Percentiles rank a stretch among this genome's conserved stretches.
These are phyloP conservation scores for Amphicarpaea edgeworthii DNA, from an alignment of 306 rosid species.

Conservation along the genomic window DNA sequence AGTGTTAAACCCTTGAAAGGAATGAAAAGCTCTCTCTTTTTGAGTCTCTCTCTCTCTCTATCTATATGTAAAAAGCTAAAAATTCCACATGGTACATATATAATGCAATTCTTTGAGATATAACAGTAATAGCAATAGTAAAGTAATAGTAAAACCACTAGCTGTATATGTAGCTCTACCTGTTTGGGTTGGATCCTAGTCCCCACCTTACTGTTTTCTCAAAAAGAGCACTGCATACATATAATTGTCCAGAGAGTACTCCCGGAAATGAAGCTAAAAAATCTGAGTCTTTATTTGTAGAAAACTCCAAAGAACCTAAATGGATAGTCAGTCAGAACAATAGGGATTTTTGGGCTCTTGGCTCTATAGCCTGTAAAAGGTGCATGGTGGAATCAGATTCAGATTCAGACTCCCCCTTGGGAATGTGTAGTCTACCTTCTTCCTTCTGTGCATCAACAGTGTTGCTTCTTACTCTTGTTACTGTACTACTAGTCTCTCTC, in stretches of 20 bases:
- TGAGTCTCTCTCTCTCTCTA: neutral
- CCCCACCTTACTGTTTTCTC: slow-evolving; percentile 45
- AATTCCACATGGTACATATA: neutral
- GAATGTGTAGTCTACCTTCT: slow-evolving; percentile 49
- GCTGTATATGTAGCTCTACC: slow-evolving; percentile 8
- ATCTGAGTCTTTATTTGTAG: slow-evolving; percentile 34
- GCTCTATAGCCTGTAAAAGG: slow-evolving; percentile 48
- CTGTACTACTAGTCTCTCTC: too few relatives aligned
- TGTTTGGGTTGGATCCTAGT: slow-evolving; percentile 37
- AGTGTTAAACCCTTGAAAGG: neutral
- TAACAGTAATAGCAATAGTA: too few relatives aligned
- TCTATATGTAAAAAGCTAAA: neutral
- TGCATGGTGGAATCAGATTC: slow-evolving; percentile 44
- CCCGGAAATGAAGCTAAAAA: slow-evolving; percentile 56
- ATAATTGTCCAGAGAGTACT: slow-evolving; percentile 51
- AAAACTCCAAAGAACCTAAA: slow-evolving; percentile 39
- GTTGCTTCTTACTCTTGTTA: neutral
- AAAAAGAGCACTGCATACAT: slow-evolving; percentile 50
- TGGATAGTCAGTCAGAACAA: slow-evolving; percentile 46
- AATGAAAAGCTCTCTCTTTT: slow-evolving; percentile 9
- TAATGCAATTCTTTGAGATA: neutral
- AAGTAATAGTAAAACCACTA: neutral
- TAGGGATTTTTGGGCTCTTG: slow-evolving; percentile 51
- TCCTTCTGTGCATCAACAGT: slow-evolving; percentile 47
- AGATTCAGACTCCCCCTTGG: slow-evolving; percentile 55